A percentile compares a stretch with the other conserved stretches of the same genome.
Evolutionary conservation across 1,284 basidiomycete genomes (phyloP).

Genomic region (Cryptococcus sp.): DNA sequence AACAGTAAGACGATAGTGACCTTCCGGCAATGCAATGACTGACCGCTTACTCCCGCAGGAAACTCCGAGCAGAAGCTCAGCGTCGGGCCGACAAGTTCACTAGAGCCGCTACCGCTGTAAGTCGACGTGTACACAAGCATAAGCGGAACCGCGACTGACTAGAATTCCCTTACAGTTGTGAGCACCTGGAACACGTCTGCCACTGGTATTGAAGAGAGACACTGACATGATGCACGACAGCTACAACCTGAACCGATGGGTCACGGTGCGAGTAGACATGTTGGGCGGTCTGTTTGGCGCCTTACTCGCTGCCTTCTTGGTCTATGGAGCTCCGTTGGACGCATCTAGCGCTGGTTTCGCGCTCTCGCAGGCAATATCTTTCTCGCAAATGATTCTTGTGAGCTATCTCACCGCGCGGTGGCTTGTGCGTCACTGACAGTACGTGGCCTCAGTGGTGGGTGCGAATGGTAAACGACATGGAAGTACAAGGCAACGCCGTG

Average conservation of each 20-base stretch:
- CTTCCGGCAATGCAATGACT: background rate
- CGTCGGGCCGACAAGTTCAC: constrained; percentile 52
- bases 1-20: constrained; percentile 25
- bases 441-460: constrained; percentile 39
- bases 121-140: background rate
- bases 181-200: constrained; percentile 11
- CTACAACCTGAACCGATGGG: constrained; percentile 53
- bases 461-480: constrained; percentile 52
- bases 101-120: constrained; percentile 42
- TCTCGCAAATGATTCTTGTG: constrained; percentile 45
- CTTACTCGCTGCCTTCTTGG: constrained; percentile 45
- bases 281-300: constrained; percentile 50
- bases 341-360: constrained; percentile 51
- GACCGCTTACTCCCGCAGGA: constrained; percentile 8
- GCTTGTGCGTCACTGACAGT: background rate
- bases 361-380: constrained; percentile 51
- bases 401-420: background rate
- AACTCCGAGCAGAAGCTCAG: constrained; percentile 44
- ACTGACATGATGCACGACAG: constrained; percentile 2
- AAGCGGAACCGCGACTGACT: background rate
- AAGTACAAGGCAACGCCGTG: constrained; percentile 57
- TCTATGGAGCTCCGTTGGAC: constrained; percentile 43
- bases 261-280: constrained; percentile 51
- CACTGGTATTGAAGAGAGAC: background rate
- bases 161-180: constrained; percentile 11